Base-by-base conservation (phyloP, 2,329 filamentous ascomycete genomes). In the Lecanicillium sp. region DNA sequence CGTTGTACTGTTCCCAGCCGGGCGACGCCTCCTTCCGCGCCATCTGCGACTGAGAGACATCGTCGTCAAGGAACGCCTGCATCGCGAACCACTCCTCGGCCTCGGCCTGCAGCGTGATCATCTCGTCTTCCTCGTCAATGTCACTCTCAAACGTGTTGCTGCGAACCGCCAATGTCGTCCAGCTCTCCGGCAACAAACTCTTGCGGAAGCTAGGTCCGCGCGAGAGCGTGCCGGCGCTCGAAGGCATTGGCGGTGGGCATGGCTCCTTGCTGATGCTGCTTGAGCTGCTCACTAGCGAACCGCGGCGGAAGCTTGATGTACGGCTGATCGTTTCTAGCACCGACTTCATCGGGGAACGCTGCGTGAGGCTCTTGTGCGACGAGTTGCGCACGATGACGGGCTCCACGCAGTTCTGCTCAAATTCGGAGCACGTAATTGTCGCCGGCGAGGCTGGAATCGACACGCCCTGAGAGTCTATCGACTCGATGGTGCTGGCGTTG, bases 1-100 rank as follows among this genome's bases (percentile, higher is more conserved):
- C 69, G 23, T 64, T 62, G 51, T 71, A 75, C 56, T 73, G 69
- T 52, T 70, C 71, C 71, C 70, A 75, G 4, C 66, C 66, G 3
- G 67, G 61, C 48, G 63, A 56, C 24, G 55, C 56, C 17, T 58
- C 54, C 26, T 56, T 56, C 17, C 58, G 56, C 9, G 48, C 26
- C 43, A 52, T 51, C 19, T 48, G 49, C 5, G 52, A 42, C 10
- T 49, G 46, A 4, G 52, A 51, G 9, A 49, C 52, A 7, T 51
- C 52, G 23, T 54, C 58, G 26, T 64, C 61, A 46, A 68, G 59
- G 37, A 67, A 67, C 2, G 57, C 57, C 50, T 68, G 62, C 65
- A 68, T 67, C 9, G 60, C 60, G 9, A 57, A 55, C 65, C 65
- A 68, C 45, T 69, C 65, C 14, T 60, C 59, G 17, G 62, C 59